phyloP scores from a whole-genome alignment of 331 rosid species.

The Pyrus hybrid region DNA sequence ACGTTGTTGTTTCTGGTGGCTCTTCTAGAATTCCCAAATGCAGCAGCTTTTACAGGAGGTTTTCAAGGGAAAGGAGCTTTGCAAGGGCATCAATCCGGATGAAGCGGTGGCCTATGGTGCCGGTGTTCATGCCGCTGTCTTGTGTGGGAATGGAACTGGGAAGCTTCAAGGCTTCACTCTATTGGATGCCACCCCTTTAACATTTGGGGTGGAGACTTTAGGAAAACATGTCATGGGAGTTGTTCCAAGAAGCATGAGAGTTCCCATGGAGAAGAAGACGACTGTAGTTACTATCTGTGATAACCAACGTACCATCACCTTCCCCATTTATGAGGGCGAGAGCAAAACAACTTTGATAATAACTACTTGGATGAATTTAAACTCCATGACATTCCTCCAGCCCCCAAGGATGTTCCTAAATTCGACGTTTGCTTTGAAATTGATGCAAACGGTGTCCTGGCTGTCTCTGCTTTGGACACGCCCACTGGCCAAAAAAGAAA shows the following conservation, averaged over 20 bases:
- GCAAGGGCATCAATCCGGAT: conserved; percentile 45
- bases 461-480: background rate
- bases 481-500: background rate
- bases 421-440: background rate
- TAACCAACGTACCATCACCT: background rate
- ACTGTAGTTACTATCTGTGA: conserved; percentile 2
- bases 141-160: background rate
- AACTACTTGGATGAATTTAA: background rate
- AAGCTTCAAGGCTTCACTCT: no score
- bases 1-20: background rate
- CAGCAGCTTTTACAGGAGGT: background rate
- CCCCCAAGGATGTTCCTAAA: background rate
- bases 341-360: background rate
- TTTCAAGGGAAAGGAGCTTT: background rate
- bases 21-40: background rate
- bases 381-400: background rate
- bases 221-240: background rate
- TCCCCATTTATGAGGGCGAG: background rate
- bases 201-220: background rate
- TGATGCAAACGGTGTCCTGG: background rate
- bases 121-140: background rate
- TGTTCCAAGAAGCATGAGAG: background rate
- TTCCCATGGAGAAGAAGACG: conserved; percentile 23
- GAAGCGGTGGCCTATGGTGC: conserved; percentile 38
- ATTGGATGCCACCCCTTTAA: no score